A percentile compares a stretch with the other conserved stretches of the same genome.
phyloP scores from a whole-genome alignment of 2,329 filamentous ascomycete genomes.

The Monosporascus sp. region DNA sequence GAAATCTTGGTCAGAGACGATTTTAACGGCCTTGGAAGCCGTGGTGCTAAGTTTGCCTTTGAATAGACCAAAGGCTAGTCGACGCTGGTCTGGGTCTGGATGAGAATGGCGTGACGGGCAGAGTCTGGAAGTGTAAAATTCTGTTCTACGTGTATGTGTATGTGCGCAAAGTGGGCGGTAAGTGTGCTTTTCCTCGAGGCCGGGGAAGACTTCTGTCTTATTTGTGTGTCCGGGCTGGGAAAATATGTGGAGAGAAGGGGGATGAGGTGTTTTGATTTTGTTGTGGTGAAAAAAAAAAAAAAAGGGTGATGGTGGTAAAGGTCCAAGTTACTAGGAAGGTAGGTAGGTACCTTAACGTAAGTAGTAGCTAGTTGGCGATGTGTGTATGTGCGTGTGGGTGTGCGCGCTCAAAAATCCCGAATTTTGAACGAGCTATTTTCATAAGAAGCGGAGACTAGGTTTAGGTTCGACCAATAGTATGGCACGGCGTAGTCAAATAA shows the following conservation, averaged over 20 bases:
- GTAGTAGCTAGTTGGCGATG: too few species aligned
- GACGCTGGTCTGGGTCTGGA: conserved; percentile 4
- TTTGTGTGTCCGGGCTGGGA: too few species aligned
- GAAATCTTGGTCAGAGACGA: conserved; percentile 67
- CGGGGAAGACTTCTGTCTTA: too few species aligned
- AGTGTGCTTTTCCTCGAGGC: too few species aligned
- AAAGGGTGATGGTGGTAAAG: too few species aligned
- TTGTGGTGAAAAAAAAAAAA: too few species aligned
- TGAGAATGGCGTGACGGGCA: conserved; percentile 4
- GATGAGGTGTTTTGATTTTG: too few species aligned
- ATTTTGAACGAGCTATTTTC: not conserved
- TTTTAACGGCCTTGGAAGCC: conserved; percentile 57
- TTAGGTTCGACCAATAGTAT: not conserved
- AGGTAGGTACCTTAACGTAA: too few species aligned
- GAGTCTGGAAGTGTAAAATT: not conserved
- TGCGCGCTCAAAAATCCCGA: not conserved
- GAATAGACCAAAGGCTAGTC: conserved; percentile 60
- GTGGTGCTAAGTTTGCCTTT: conserved; percentile 57
- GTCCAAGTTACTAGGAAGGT: too few species aligned
- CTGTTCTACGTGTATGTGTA: not conserved
- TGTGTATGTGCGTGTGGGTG: not conserved
- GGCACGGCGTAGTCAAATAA: not conserved
- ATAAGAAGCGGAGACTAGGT: not conserved
- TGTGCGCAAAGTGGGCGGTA: too few species aligned
- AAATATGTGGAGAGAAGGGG: too few species aligned